Base-by-base conservation (phyloP, 2,329 filamentous ascomycete genomes). In the Penicillium janthinellum region DNA sequence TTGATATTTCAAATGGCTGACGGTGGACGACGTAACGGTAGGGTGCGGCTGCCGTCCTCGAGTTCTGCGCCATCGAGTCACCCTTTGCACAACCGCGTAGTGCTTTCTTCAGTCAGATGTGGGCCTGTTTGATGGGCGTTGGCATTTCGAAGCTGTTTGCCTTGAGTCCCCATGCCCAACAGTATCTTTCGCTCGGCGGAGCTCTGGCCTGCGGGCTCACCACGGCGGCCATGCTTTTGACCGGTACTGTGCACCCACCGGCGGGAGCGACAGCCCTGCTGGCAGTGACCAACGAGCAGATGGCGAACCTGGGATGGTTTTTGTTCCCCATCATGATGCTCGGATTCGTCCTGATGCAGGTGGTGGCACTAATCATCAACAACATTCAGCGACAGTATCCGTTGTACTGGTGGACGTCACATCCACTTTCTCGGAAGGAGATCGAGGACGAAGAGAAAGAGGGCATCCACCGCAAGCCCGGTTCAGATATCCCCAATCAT, bases 31-130 rank as follows among this genome's bases (percentile, higher is more conserved):
- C 15, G 22, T 34, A 28, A 44, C 14, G 8, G 51, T 41, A 90
- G 87, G 90, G 90, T 54, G 90, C 90, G 4, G 86, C 88, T 2
- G 89, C 90, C 14, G 88, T 92, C n/a, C 83, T 92, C 39, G 84
- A 90, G 68, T 92, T 90, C 74, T 87, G 88, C 67, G 82, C 86
- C 49, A 88, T 91, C 65, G 86, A 90, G 52, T 88, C 88, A 0
- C 89, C 90, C 0, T 83, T 92, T 31, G 82, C 89, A 0, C 90
- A 92, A 69, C 90, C 90, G 0, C 86, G 90, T 25, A 91, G 89
- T 72, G 82, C 85, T 44, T 72, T 92, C 14, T 61, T 88, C 6
- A 87, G 88, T n/a, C 89, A 92, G 70, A 56, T 89, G 34, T 72
- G 91, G 44, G 81, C 87, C 1, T 82, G 86, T 11, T 39, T 86